Conservation (phyloP, 768 basidiomycete genomes). For the Fistulinella prunicolor region DNA sequence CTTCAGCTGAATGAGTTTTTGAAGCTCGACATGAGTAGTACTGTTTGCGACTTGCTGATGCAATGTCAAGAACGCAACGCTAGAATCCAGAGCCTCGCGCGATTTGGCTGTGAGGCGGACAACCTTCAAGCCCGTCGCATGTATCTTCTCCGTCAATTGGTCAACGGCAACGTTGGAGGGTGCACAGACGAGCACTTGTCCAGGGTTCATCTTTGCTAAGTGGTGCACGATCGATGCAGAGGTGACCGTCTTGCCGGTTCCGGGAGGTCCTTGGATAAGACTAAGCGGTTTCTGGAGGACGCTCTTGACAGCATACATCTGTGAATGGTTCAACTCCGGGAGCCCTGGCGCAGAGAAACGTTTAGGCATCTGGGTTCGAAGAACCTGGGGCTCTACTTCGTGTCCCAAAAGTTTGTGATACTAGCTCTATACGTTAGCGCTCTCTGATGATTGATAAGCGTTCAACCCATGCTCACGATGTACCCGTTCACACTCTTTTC, state of each 20-base stretch:
- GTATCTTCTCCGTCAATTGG: slow-evolving; percentile 98
- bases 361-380: slow-evolving; percentile 93
- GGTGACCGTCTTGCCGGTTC: slow-evolving; percentile 98
- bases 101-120: slow-evolving; percentile 98
- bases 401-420: slow-evolving; percentile 99
- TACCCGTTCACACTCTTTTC: slow-evolving; percentile 99
- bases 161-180: slow-evolving; percentile 99
- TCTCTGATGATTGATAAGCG: neutral
- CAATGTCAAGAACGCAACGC: slow-evolving; percentile 87
- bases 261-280: slow-evolving; percentile 97
- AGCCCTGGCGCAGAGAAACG: slow-evolving; percentile 96
- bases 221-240: slow-evolving; percentile 99
- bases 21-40: slow-evolving; percentile 93
- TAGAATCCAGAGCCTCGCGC: slow-evolving; percentile 96
- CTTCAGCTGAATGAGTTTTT: slow-evolving; percentile 97
- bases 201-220: slow-evolving; percentile 98
- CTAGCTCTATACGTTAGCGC: slow-evolving; percentile 38
- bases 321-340: slow-evolving; percentile 97
- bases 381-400: slow-evolving; percentile 91
- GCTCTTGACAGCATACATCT: slow-evolving; percentile 99
- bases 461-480: slow-evolving; percentile 60
- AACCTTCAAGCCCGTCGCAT: slow-evolving; percentile 97
- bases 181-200: slow-evolving; percentile 97
- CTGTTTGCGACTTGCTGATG: slow-evolving; percentile 98
- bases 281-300: slow-evolving; percentile 97